Conservation (phyloP, 371 early-diverging fungal species). For the Rhizopus arrhizus region DNA sequence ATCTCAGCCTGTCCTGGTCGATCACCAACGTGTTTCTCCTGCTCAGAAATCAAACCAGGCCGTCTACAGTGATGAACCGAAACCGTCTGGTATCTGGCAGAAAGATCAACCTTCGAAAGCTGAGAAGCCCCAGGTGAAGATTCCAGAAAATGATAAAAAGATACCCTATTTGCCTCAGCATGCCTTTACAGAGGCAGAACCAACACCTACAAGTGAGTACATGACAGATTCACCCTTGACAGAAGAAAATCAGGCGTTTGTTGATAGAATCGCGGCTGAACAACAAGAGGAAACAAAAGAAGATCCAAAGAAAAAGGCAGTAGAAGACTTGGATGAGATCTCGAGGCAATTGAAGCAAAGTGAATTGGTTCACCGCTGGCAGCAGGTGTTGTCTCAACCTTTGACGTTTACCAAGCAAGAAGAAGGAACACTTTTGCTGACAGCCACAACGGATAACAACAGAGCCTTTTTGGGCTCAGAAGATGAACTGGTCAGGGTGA, state of each 20-base stretch:
- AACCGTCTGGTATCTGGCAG: conserved; percentile 18
- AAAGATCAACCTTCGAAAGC: not conserved
- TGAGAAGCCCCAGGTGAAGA: not conserved
- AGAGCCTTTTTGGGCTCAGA: conserved; percentile 32
- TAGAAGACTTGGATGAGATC: conserved; percentile 11
- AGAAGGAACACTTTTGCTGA: conserved; percentile 25
- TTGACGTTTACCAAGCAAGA: conserved; percentile 16
- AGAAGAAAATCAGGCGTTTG: conserved; percentile 16
- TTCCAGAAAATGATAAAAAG: not conserved
- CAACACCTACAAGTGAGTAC: conserved; percentile 26
- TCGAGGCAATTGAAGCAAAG: not conserved
- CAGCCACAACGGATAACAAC: conserved; percentile 25
- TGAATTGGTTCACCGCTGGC: conserved; percentile 14
- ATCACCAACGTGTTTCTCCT: conserved; percentile 3
- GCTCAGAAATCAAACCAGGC: too few relatives aligned
- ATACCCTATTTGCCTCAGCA: conserved; percentile 24
- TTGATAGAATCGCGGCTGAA: conserved; percentile 22
- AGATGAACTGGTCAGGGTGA: conserved; percentile 31
- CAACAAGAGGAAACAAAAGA: conserved; percentile 13
- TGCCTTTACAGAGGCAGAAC: conserved; percentile 32
- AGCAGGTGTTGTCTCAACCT: not conserved
- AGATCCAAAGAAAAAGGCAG: conserved; percentile 2
- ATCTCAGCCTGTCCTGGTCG: conserved; percentile 23
- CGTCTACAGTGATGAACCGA: conserved; percentile 16
- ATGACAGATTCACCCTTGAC: conserved; percentile 13